These are phyloP conservation scores for Alternaria alternata DNA, from an alignment of 2,329 filamentous ascomycete genomes.

Conservation along the genomic window DNA sequence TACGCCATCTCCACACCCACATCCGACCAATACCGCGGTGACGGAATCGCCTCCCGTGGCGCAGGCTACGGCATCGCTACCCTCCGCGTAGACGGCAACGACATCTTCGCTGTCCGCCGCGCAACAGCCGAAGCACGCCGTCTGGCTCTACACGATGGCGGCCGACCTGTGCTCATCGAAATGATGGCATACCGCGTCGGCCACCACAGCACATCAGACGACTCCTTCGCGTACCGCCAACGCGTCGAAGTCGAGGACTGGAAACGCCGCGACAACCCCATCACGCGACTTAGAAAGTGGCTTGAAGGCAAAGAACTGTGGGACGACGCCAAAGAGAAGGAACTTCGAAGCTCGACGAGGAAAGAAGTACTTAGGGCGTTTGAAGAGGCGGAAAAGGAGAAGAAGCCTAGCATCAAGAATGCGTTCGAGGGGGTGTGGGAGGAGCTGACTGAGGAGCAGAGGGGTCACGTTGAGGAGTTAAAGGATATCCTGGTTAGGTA, in stretches of 20 bases:
- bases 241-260: constrained; percentile 93
- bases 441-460: constrained; percentile 79
- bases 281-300: constrained; percentile 86
- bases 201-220: constrained; percentile 95
- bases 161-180: constrained; percentile 85
- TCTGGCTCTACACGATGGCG: constrained; percentile 81
- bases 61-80: constrained; percentile 95
- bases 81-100: constrained; percentile 91
- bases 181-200: constrained; percentile 98
- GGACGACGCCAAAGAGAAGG: constrained; percentile 84
- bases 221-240: constrained; percentile 95
- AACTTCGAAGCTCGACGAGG: constrained; percentile 69
- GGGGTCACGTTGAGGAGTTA: constrained; percentile 77
- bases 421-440: constrained; percentile 94
- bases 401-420: constrained; percentile 74
- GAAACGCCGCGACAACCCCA: constrained; percentile 89
- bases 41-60: constrained; percentile 86
- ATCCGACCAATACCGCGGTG: constrained; percentile 87
- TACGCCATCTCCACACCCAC: constrained; percentile 92
- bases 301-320: constrained; percentile 84
- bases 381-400: constrained; percentile 80
- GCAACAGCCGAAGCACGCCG: constrained; percentile 78
- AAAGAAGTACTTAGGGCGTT: constrained; percentile 87
- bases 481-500: constrained; percentile 82
- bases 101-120: constrained; percentile 87